phyloP scores from a whole-genome alignment of 192 early-diverging fungal genomes.

The Coemansia biformis region DNA sequence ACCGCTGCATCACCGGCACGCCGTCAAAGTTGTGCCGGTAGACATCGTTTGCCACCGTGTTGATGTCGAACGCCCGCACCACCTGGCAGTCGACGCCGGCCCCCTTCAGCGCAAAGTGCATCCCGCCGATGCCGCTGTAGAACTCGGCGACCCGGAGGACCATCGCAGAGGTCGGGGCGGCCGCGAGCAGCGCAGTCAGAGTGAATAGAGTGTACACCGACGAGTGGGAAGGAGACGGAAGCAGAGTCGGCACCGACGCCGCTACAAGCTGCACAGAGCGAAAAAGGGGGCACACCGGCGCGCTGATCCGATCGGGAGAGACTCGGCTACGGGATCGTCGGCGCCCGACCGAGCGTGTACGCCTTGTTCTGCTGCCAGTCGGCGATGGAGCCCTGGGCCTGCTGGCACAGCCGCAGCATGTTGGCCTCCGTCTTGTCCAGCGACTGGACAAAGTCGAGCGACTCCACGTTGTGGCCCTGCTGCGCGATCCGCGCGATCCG shows the following conservation, averaged over 20 bases:
- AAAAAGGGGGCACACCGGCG: too few species aligned
- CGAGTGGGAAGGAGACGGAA: background rate
- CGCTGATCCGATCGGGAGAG: background rate
- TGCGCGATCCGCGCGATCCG: slow-evolving; percentile 43
- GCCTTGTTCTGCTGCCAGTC: slow-evolving; percentile 41
- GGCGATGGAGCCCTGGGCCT: slow-evolving; percentile 27
- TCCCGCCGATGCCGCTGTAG: slow-evolving; percentile 54
- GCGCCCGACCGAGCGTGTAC: slow-evolving; percentile 26
- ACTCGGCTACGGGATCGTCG: slow-evolving; percentile 8
- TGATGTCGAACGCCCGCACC: slow-evolving; percentile 91
- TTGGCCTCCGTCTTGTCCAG: slow-evolving; percentile 34
- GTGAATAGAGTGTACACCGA: too few species aligned
- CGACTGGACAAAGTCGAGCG: slow-evolving; percentile 45
- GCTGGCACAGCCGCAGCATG: slow-evolving; percentile 39
- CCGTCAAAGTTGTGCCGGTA: slow-evolving; percentile 61
- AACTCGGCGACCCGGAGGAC: slow-evolving; percentile 47
- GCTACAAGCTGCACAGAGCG: too few species aligned
- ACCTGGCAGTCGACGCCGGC: slow-evolving; percentile 60
- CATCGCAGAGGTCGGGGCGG: slow-evolving; percentile 9
- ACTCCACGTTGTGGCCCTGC: slow-evolving; percentile 40
- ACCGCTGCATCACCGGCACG: slow-evolving; percentile 46
- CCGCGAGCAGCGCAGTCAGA: background rate
- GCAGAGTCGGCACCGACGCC: too few species aligned
- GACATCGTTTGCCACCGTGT: slow-evolving; percentile 78
- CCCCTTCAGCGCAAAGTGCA: slow-evolving; percentile 72